Percentiles rank a stretch among this genome's conserved stretches.
phyloP scores from a whole-genome alignment of 805 yeast species.

The Zygosaccharomyces kombuchaensis region DNA sequence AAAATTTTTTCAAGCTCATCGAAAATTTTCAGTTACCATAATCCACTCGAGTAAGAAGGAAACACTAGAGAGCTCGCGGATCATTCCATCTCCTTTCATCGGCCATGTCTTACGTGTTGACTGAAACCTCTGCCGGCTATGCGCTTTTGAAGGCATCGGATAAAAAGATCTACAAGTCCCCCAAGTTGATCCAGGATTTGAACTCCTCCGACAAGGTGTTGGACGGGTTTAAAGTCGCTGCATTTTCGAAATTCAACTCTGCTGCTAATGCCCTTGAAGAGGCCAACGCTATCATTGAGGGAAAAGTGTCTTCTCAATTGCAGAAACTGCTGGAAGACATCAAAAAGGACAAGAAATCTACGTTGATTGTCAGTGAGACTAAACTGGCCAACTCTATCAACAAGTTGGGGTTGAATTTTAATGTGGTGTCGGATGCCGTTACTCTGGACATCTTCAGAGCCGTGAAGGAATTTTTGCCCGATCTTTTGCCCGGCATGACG shows the following conservation, averaged over 20 bases:
- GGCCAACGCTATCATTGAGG: constrained; percentile 87
- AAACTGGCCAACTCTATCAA: constrained; percentile 95
- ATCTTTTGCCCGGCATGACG: constrained; percentile 86
- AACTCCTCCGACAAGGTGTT: constrained; percentile 80
- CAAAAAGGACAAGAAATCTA: constrained; percentile 76
- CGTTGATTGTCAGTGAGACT: constrained; percentile 88
- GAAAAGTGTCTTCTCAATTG: constrained; percentile 84
- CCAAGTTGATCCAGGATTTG: constrained; percentile 68
- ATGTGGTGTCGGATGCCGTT: constrained; percentile 91
- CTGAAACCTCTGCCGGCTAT: constrained; percentile 99
- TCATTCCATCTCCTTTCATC: constrained; percentile 1
- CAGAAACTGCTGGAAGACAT: constrained; percentile 69
- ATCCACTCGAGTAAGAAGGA: neutral
- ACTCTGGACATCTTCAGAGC: constrained; percentile 94
- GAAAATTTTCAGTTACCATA: constrained; percentile 19
- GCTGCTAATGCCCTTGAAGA: constrained; percentile 97
- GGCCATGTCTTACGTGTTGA: constrained; percentile 77
- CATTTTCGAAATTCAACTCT: constrained; percentile 88
- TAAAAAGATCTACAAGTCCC: constrained; percentile 89
- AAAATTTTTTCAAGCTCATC: constrained; percentile 27
- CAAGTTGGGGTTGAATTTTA: constrained; percentile 83
- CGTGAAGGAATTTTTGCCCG: constrained; percentile 89
- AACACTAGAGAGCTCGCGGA: constrained; percentile 4
- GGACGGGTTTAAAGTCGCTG: constrained; percentile 87
- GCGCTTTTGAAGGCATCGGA: constrained; percentile 96